phyloP scores from a whole-genome alignment of 148 eudicot genomes.

The Rhododendron ferrugineum region DNA sequence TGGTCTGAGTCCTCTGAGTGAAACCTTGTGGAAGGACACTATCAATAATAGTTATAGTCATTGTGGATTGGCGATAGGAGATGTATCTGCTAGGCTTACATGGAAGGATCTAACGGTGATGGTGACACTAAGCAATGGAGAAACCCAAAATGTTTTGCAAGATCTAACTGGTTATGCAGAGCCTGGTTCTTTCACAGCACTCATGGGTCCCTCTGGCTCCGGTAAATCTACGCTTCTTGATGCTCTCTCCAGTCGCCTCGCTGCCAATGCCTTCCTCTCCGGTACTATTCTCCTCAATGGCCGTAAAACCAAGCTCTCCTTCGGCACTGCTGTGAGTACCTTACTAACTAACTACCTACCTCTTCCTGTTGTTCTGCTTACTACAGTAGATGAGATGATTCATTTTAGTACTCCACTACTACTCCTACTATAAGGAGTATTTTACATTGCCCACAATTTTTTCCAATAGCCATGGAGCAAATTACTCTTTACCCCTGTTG shows the following conservation, averaged over 20 bases:
- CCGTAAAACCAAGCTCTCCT: constrained; percentile 78
- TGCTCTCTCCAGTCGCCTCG: constrained; percentile 77
- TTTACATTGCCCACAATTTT: background rate
- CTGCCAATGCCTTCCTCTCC: constrained; percentile 84
- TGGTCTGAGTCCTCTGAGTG: constrained; percentile 73
- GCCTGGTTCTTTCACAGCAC: constrained; percentile 77
- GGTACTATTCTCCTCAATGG: constrained; percentile 81
- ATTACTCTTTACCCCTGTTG: background rate
- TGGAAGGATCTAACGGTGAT: constrained; percentile 86
- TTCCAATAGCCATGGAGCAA: background rate
- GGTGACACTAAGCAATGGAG: constrained; percentile 70
- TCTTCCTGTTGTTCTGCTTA: background rate
- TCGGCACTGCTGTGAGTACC: constrained; percentile 79
- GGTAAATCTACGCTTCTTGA: constrained; percentile 92
- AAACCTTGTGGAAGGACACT: constrained; percentile 70
- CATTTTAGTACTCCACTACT: too few species aligned
- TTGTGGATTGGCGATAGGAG: constrained; percentile 41
- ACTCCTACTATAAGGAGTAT: too few species aligned
- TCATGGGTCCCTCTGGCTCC: constrained; percentile 98
- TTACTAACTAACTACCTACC: background rate
- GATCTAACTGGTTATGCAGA: constrained; percentile 83
- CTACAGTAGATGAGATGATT: background rate
- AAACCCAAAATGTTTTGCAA: constrained; percentile 76
- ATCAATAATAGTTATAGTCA: background rate
- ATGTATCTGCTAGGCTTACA: constrained; percentile 77